Base-by-base conservation (phyloP, 1,284 basidiomycete species). In the Tilletia walkeri region DNA sequence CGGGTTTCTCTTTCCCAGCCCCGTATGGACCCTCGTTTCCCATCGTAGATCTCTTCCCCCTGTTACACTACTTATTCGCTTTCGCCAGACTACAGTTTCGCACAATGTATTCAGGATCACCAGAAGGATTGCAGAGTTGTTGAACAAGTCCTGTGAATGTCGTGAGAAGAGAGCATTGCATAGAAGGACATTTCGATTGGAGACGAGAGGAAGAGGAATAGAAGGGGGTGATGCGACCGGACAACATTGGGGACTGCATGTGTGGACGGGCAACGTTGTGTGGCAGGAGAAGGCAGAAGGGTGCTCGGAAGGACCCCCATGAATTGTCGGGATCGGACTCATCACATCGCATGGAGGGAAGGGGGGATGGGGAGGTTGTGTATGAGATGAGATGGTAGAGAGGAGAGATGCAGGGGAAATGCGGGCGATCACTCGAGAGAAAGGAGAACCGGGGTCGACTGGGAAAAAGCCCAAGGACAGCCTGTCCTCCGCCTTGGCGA, bases 371-470 rank as follows among this genome's bases (percentile, higher is more conserved):
- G 24, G 24, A 30, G 24, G 24, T 30, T 34, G 54, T 30, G 54
- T 30, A 30, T 34, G 3, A 14, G 12, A 12, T n/a, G n/a, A n/a
- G 24, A 24, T 9, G 36, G n/a, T 34, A 9, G 38, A 38, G 20
- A 48, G 66, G 53, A 53, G 49, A 18, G 38, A 12, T 36, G 38
- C 14, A 14, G 39, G 24, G 34, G 49, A 67, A 48, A 63, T 63
- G 59, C 59, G 59, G 59, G 59, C 66, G 36, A 56, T 67, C 48
- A 53, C 53, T 67, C 53, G 66, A 20, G 30, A 30, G n/a, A 48
- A 30, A 65, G 24, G 18, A 65, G 61, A 30, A 65, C 41, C 41
- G 41, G 41, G 41, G 41, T 45, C 41, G 41, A 45, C 41, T 45
- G 41, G 41, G 16, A 39, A 63, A 41, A 16, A 63, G 36, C 59